These are phyloP conservation scores for Kuraishia molischiana DNA, from an alignment of 805 yeast species.

Conservation along the genomic window DNA sequence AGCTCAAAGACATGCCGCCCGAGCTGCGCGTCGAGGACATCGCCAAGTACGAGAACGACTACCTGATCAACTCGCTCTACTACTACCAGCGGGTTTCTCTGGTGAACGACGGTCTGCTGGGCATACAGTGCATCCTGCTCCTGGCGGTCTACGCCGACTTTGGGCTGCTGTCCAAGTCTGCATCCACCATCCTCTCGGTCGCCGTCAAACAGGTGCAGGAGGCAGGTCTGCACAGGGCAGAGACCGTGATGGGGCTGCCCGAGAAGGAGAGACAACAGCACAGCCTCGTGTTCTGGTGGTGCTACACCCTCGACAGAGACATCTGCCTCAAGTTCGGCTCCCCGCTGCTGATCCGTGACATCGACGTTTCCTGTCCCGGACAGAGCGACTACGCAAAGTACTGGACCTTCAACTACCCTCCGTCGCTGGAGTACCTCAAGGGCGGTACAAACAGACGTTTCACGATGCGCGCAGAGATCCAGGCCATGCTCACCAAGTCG, in stretches of 20 bases:
- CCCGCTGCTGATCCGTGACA: constrained; percentile 33
- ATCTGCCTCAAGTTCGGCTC: constrained; percentile 35
- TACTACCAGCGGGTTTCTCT: constrained; percentile 43
- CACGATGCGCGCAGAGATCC: constrained; percentile 3
- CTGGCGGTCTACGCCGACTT: constrained; percentile 29
- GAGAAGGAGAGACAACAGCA: constrained; percentile 26
- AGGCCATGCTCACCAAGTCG: constrained; percentile 5
- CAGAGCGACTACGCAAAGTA: not conserved
- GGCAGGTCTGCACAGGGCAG: constrained; percentile 45
- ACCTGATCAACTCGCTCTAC: constrained; percentile 31
- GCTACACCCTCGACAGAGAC: constrained; percentile 37
- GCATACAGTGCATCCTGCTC: constrained; percentile 42
- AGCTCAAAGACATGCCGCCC: not conserved
- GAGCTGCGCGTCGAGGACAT: constrained; percentile 11
- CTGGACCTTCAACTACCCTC: not conserved
- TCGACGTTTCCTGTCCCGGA: constrained; percentile 25
- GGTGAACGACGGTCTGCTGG: constrained; percentile 38
- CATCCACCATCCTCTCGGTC: constrained; percentile 29
- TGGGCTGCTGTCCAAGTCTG: constrained; percentile 24
- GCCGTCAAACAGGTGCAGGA: constrained; percentile 47
- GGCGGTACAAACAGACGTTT: constrained; percentile 3
- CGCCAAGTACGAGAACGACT: constrained; percentile 16
- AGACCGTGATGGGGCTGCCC: constrained; percentile 26
- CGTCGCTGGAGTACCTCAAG: not conserved
- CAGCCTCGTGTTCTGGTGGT: constrained; percentile 37